Evolutionary conservation across 2,329 filamentous ascomycete genomes (phyloP), one percentile per base, ranked within the genome.

Genomic region (Penicillium fuscoglaucum): DNA sequence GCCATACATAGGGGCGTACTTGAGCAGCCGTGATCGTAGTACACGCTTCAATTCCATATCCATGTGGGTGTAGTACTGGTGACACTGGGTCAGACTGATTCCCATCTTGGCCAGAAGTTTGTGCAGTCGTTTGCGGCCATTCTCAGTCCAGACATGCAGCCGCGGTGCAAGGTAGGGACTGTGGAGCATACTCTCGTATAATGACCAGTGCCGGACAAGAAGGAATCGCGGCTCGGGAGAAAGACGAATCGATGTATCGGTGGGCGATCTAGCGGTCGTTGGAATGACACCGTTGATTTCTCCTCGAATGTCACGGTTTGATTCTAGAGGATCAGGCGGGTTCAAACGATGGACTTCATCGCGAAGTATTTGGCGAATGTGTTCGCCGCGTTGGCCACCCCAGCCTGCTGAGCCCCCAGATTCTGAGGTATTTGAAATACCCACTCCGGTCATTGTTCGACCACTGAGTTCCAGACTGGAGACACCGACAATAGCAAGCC

Each of bases 61-160:
- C 93, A 99, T 98, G 74, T 99, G 95, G 0, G 92, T 91, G 72
- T 98, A 99, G 72, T 87, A 93, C 75, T 98, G 95, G 68, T 91
- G 93, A 77, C 93, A 96, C 77, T 99, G 93, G 6, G 89, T 89
- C 39, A 98, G 80, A 70, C 91, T 96, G 55, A 99, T 90, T 33
- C 95, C 95, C 93, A 99, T 99, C 76, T 98, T 99, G 44, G 95
- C 95, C 3, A 99, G 83, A 0, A 99, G 83, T 72, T 98, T 98
- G 75, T 97, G 91, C 21, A 99, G 80, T 52, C 93, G 86, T 73
- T 96, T 96, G 53, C 90, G 84, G 3, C 95, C 95, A 51, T 84
- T 85, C 61, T 98, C 95, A 60, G 88, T 96, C 93, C 95, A 99
- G 47, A 96, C 92, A 75, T 96, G 93, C 46, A 99, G 83, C 33